Evolutionary conservation across 805 yeast genomes (phyloP).

Genomic region (Sugiyamaella smithiae): DNA sequence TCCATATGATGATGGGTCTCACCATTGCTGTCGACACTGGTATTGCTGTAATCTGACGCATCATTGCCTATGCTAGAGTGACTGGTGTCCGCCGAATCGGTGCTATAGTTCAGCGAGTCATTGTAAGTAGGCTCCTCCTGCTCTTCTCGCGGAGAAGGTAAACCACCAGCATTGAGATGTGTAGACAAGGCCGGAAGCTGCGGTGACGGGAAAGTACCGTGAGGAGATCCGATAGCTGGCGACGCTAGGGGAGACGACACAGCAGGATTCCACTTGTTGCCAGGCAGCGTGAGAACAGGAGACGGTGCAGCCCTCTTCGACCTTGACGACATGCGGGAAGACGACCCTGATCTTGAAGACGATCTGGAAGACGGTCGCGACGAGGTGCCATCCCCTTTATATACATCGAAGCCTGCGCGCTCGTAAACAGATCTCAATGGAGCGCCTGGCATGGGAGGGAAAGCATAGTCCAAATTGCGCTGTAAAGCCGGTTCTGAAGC

Average conservation of each 20-base stretch:
- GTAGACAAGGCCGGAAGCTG: not conserved
- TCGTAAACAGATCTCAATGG: constrained; percentile 38
- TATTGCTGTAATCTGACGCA: not conserved
- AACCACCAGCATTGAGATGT: not conserved
- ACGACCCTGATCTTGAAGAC: not conserved
- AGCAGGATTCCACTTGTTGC: constrained; percentile 5
- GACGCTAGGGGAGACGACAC: constrained; percentile 7
- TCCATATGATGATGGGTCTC: not conserved
- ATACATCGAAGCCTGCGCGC: constrained; percentile 43
- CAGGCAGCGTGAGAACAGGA: not conserved
- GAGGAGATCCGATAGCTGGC: not conserved
- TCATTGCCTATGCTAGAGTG: not conserved
- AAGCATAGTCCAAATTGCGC: constrained; percentile 36
- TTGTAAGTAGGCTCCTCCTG: not conserved
- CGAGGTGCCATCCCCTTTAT: constrained; percentile 12
- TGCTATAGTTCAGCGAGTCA: not conserved
- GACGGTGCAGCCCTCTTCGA: not conserved
- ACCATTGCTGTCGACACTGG: not conserved
- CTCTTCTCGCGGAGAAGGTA: not conserved
- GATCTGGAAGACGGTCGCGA: constrained; percentile 5
- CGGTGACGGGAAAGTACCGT: not conserved
- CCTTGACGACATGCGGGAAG: constrained; percentile 1
- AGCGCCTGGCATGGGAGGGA: constrained; percentile 39
- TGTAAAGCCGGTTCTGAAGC: no score
- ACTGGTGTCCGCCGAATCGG: not conserved